Base-by-base conservation (phyloP, 2,329 filamentous ascomycete genomes). In the Aureobasidium sp. region DNA sequence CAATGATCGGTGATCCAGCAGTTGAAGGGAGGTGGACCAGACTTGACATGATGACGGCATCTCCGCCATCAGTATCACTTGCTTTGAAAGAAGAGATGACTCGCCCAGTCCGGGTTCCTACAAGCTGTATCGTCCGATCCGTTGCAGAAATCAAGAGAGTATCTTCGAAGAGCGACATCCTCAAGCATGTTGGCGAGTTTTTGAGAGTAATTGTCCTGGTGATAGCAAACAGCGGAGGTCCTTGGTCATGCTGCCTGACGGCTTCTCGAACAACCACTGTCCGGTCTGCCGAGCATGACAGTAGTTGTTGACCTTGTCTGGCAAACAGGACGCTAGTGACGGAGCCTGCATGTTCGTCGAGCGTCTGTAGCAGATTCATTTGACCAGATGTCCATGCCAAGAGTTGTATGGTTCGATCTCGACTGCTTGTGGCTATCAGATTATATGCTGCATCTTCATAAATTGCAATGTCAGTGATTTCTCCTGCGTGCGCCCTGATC, bases 371-470 rank as follows among this genome's bases (percentile, higher is more conserved):
- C 54, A 96, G 79, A 55, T 86, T 80, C 10, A 69, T 56, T n/a
- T 54, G 49, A 11, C 55, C 53, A 12, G 58, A 55, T 10, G 38
- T 54, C 68, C 94, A 85, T 2, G 70, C 70, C 65, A 96, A 97
- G n/a, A 98, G 73, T 66, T 98, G 93, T 1, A 91, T 81, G n/a
- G 86, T 95, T 47, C 93, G 84, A 69, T 98, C 93, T 59, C 93
- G 80, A 30, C 89, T 88, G 64, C 86, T 90, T 10, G 85, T 90
- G 16, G 88, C 91, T 60, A 97, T 76, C 40, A 95, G 73, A 30
- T 81, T 78, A 41, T 73, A 76, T 1, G 78, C 74, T 1, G 78
- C 74, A 39, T 77, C 76, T 60, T 88, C 80, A 61, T 83, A 82
- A 4, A 94, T 75, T 17, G 84, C 81, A 60, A 97, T 85, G 61